Evolutionary conservation across 805 yeast genomes (phyloP), one percentile per base, ranked within the genome.

Genomic region (Suhomyces xylopsoci): DNA sequence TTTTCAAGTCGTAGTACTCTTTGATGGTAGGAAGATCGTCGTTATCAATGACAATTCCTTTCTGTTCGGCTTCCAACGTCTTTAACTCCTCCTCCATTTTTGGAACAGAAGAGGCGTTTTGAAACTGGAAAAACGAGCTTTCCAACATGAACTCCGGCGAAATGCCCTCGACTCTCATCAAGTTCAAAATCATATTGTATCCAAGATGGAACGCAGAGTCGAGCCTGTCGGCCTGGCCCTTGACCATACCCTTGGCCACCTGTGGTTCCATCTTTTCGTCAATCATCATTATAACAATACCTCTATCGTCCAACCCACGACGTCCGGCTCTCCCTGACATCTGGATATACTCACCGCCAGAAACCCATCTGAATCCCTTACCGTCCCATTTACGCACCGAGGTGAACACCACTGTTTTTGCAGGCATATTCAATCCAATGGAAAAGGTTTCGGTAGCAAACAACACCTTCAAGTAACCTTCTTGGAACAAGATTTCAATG

Each of bases 321-420:
- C 99, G 92, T 62, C 99, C 99, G 20, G 99, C 99, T 72, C 99
- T 85, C 59, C 99, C 99, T 45, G 97, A 90, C 99, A 94, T 94
- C 75, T 94, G 99, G 66, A 94, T 94, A 72, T 94, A 94, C 74
- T 94, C 99, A 77, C 99, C 99, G 54, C 99, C 99, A 52, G 97
- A 89, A 30, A 94, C 97, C 99, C 99, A 94, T 73, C 99, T 85
- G 79, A 93, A 91, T 17, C 93, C 96, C 57, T 83, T 84, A 62
- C 99, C 99, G 74, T 94, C 99, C 96, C 97, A 94, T 69, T 94
- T 94, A 67, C 99, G 84, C 19, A 94, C 99, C 32, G 93, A 89
- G 0, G 99, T 94, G 70, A 94, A 94, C 2, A 94, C 99, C 45
- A 94, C 99, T 0, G 99, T 94, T 64, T 94, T 94, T 9, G 99